These are phyloP conservation scores for Mycena amicta DNA, from an alignment of 768 basidiomycete species.

Conservation along the genomic window DNA sequence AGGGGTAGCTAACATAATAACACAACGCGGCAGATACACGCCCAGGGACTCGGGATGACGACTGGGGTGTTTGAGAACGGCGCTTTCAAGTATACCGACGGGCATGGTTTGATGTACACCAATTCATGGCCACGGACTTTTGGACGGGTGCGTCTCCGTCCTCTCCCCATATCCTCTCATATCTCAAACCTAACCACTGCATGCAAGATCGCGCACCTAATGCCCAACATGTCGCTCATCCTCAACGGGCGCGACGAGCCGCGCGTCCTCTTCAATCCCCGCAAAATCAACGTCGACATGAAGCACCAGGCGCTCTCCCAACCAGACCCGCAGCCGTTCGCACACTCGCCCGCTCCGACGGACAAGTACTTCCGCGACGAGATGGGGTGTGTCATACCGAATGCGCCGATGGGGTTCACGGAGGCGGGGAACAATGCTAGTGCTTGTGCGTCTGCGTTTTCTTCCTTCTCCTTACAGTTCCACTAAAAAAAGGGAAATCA, in stretches of 20 bases:
- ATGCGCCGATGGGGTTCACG: not conserved
- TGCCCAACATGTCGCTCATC: conserved; percentile 2
- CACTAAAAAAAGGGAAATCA: too few species aligned
- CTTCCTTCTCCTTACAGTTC: too few species aligned
- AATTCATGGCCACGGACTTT: not conserved
- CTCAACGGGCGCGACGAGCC: conserved; percentile 2
- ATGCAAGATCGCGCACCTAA: not conserved
- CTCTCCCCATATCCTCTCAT: not conserved
- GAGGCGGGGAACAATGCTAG: not conserved
- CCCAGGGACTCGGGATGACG: not conserved
- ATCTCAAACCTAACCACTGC: too few species aligned
- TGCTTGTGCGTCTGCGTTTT: not conserved
- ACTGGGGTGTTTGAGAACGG: conserved; percentile 1
- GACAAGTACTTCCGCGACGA: not conserved
- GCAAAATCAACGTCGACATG: not conserved
- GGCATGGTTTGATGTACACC: not conserved
- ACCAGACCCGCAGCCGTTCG: not conserved
- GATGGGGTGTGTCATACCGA: not conserved
- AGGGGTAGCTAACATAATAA: too few species aligned
- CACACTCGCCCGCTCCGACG: not conserved
- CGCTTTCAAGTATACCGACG: not conserved
- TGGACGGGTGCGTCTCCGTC: not conserved
- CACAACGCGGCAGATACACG: too few species aligned
- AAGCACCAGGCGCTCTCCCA: not conserved
- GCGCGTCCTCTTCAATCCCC: conserved; percentile 1